Evolutionary conservation across 495 filamentous ascomycete species (phyloP), one percentile per base, ranked within the genome.

Genomic region (Pyrenula aspistea): DNA sequence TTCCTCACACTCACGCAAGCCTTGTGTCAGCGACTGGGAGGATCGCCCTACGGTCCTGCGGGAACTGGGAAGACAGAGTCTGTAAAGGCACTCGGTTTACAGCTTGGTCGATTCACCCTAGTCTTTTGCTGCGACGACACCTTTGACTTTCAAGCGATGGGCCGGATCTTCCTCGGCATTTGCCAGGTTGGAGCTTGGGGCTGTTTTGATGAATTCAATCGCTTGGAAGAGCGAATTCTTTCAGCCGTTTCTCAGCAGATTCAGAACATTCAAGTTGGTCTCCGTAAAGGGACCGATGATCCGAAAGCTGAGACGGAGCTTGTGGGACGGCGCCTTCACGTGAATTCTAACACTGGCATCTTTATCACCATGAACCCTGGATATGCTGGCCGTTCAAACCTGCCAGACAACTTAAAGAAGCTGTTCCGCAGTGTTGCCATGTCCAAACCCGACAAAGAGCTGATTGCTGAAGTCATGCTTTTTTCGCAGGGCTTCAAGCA

Each of bases 331-430:
- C 87, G 89, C 56, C 79, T 99, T 24, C 77, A 74, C 36, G 91
- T 99, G 59, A 91, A 95, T 65, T 75, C 79, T 51, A 93, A 95
- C 64, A 97, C 93, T 51, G 92, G 92, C 63, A 95, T 99, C 67
- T 99, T 99, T 75, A 97, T 99, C 70, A 99, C 93, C 25, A 99
- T 99, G 93, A 99, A 99, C 72, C 93, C 93, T 62, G 93, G 93
- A 21, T 99, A 99, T 77, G 93, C 93, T 47, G 93, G 93, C 54
- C 86, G 93, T 67, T 99, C 93, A 25, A 99, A 97, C 70, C 73
- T 99, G 62, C 93, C 93, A 0, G 93, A 99, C 70, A 99, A 99
- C 67, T 69, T 99, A 69, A 99, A 99, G 79, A 99, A 99, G 72
- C 76, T 99, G 21, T 99, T 99, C 82, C 82, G 93, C 62, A 97